Percentiles rank a stretch among this genome's conserved stretches.
These are phyloP conservation scores for Umbelopsis sp. DNA, from an alignment of 371 early-diverging fungal species.

Conservation along the genomic window DNA sequence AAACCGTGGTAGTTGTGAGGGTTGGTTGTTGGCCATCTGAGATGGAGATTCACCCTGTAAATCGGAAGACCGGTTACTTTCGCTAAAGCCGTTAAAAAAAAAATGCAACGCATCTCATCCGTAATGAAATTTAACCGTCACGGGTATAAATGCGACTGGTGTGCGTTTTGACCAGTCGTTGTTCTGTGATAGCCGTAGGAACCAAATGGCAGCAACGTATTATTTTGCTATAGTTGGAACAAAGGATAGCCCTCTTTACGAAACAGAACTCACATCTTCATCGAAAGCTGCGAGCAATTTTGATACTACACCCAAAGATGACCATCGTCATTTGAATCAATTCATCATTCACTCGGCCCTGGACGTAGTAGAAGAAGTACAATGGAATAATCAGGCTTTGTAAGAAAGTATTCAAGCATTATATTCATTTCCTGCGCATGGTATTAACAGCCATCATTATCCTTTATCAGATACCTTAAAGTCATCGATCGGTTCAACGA, in stretches of 20 bases:
- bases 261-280: conserved; percentile 80
- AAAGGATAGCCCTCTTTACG: conserved; percentile 92
- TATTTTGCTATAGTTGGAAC: conserved; percentile 95
- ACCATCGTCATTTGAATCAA: conserved; percentile 90
- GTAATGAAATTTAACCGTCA: not conserved
- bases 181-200: no score
- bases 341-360: conserved; percentile 95
- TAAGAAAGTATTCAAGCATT: conserved; percentile 33
- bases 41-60: not conserved
- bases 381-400: conserved; percentile 85
- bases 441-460: not conserved
- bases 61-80: not conserved
- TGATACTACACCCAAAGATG: conserved; percentile 66
- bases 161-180: no score
- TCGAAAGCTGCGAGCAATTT: conserved; percentile 43
- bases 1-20: not conserved
- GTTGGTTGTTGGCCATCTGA: not conserved
- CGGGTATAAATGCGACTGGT: no score
- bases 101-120: not conserved
- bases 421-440: not conserved
- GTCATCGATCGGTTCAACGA: conserved; percentile 95
- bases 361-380: conserved; percentile 93
- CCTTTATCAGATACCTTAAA: conserved; percentile 80
- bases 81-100: not conserved
- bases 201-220: conserved; percentile 63